Evolutionary conservation across 805 yeast genomes (phyloP), one percentile per base, ranked within the genome.

Genomic region (Saccharomycopsis capsularis): DNA sequence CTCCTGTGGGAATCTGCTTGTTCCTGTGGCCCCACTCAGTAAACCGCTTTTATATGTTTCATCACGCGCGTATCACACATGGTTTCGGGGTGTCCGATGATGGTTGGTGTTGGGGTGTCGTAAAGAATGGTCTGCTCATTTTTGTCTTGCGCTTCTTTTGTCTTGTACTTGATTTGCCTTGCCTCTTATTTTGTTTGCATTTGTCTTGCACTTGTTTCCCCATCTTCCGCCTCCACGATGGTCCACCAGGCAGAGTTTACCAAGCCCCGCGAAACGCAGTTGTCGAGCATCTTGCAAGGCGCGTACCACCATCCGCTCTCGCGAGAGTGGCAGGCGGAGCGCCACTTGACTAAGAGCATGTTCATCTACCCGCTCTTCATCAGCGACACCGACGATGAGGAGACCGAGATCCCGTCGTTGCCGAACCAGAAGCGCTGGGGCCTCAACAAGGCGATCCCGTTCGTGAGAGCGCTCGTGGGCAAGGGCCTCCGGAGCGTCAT

Each of bases 341-440:
- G 89, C 58, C 91, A 81, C 64, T 73, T 93, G 48, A 74, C 83
- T 29, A 93, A 93, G 66, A 82, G 76, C 63, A 85, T 87, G 95
- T 82, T 93, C 61, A 88, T 93, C 53, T 90, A 85, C 69, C 99
- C 99, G 13, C 72, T 93, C 19, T 93, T 93, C 63, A 74, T 93
- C 47, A 74, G 89, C 29, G 96, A 88, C 60, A 67, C 73, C 34
- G 83, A 82, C 40, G 91, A 93, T 50, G 97, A 85, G 57, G 95
- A 84, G 59, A 71, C 77, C 3, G 67, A 62, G 0, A 87, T 93
- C 55, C 79, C 78, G 3, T 78, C 95, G 13, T 70, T 93, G 54
- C 99, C 99, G 30, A 84, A 85, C 59, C 93, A 90, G 66, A 85
- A 79, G 62, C 73, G 97, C 58, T 81, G 79, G 68, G 99, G 99